Base-by-base conservation (phyloP, 495 filamentous ascomycete genomes). In the Lophiostoma macrostomum region DNA sequence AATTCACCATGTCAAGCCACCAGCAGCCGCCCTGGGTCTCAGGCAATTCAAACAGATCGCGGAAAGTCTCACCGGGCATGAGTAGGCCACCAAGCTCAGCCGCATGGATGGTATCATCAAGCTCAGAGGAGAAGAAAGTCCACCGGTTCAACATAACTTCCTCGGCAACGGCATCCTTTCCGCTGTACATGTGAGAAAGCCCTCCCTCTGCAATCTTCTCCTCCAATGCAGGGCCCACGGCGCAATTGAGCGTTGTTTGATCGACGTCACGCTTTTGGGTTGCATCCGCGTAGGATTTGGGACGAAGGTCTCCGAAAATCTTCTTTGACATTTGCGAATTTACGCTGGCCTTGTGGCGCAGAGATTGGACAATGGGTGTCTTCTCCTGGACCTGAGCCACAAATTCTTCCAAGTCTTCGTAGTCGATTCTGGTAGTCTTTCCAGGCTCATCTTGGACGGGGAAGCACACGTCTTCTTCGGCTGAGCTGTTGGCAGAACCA, bases 1-100 rank as follows among this genome's bases (percentile, higher is more conserved):
- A 89, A 58, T 91, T 87, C 61, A 88, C 81, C 59, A 96, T 86
- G 62, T 98, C 91, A 16, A 98, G 74, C 93, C 93, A 98, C 89
- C 89, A 95, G 14, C 90, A 87, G 22, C 53, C 53, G 63, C 88
- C 88, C 47, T 81, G 78, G 0, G 84, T 78, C 10, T 87, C 85
- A 12, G 80, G 83, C 22, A 91, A 78, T 50, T 85, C 81, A 65
- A 98, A 98, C 5, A 98, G 81, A 31, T 90, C 89, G 11, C 88
- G 83, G 63, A 96, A 86, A 47, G 80, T 85, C 68, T 96, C 91
- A 11, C 88, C 91, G 1, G 91, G 88, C 30, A 93, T 75, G 29
- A 98, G 77, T 11, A 98, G 75, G 54, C 87, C 91, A 19, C 87
- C 90, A 57, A 98, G 75, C 53, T 93, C 88, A 0, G 87, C 78